phyloP scores from a whole-genome alignment of 1,139 yeast genomes.

The Blastobotrys arbuscula region DNA sequence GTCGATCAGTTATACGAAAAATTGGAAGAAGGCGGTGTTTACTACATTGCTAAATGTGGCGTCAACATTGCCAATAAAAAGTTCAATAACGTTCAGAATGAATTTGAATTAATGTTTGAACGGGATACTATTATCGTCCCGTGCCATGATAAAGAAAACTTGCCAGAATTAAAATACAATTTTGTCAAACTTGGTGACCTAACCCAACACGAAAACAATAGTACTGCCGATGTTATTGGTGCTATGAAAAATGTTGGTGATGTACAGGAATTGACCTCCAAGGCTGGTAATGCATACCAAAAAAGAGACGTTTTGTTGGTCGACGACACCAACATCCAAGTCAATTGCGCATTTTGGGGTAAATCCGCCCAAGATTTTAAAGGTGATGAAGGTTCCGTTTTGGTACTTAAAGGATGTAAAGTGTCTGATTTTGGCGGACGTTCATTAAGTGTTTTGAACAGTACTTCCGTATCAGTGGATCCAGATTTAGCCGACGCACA shows the following conservation, averaged over 20 bases:
- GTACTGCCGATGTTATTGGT: slow-evolving; percentile 75
- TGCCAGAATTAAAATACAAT: slow-evolving; percentile 75
- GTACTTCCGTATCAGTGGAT: slow-evolving; percentile 67
- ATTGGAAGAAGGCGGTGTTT: slow-evolving; percentile 85
- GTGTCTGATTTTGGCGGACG: slow-evolving; percentile 88
- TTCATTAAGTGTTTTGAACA: slow-evolving; percentile 71
- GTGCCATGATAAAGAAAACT: slow-evolving; percentile 52
- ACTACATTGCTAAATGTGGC: slow-evolving; percentile 75
- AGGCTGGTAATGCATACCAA: slow-evolving; percentile 84
- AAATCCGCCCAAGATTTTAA: slow-evolving; percentile 73
- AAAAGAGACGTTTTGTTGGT: slow-evolving; percentile 85
- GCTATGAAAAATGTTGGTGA: slow-evolving; percentile 73
- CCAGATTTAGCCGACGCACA: slow-evolving; percentile 91
- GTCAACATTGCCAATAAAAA: slow-evolving; percentile 81
- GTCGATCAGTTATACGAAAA: slow-evolving; percentile 73
- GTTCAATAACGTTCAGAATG: slow-evolving; percentile 78
- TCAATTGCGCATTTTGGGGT: slow-evolving; percentile 87
- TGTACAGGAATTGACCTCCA: slow-evolving; percentile 78
- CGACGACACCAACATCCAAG: slow-evolving; percentile 74
- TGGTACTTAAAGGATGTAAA: slow-evolving; percentile 87
- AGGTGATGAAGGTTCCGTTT: slow-evolving; percentile 70
- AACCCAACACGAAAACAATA: slow-evolving; percentile 61
- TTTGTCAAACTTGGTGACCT: slow-evolving; percentile 67
- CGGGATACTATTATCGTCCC: slow-evolving; percentile 72
- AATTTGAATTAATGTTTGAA: slow-evolving; percentile 80